Base-by-base conservation (phyloP, 2,329 filamentous ascomycete species). In the Diplodia intermedia region DNA sequence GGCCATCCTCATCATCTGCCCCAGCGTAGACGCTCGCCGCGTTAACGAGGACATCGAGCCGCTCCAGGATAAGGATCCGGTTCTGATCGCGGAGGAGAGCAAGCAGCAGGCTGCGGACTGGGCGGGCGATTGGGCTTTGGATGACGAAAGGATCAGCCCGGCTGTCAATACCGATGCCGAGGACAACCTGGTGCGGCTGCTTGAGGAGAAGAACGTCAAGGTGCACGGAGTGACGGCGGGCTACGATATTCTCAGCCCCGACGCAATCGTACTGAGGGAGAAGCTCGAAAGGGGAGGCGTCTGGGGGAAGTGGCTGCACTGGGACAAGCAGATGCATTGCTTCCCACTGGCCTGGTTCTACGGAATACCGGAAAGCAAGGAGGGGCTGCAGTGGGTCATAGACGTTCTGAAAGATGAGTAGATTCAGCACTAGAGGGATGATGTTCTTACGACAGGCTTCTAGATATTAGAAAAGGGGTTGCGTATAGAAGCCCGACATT, bases 311-410 rank as follows among this genome's bases (percentile, higher is more conserved):
- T 88, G 86, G 87, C 71, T 89, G 50, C 78, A 86, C 11, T 89
- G 86, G 86, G 82, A 86, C 20, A 82, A 82, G 20, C 84, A 88
- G 75, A 88, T 89, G 84, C 86, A 89, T 74, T 86, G 84, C 69
- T 88, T 88, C 65, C 81, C 84, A 1, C 73, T 88, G 43, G 82
- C 83, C 1, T 83, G 81, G 55, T 76, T 78, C 1, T 87, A 84
- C 70, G 79, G 80, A 0, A 47, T 87, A 31, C 75, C 73, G 4
- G 86, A 88, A 71, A 81, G 83, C 2, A 80, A 77, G 36, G 75
- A 83, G 69, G 82, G 75, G 0, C 76, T 82, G 36, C 76, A 82
- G 1, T 86, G 84, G 82, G 76, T 84, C 0, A 65, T 83, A 0
- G 77, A 81, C 31, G 73, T 78, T 0, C 63, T 80, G 36, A 26